phyloP scores from a whole-genome alignment of 1,284 basidiomycete genomes.

The Porodaedalea pini region DNA sequence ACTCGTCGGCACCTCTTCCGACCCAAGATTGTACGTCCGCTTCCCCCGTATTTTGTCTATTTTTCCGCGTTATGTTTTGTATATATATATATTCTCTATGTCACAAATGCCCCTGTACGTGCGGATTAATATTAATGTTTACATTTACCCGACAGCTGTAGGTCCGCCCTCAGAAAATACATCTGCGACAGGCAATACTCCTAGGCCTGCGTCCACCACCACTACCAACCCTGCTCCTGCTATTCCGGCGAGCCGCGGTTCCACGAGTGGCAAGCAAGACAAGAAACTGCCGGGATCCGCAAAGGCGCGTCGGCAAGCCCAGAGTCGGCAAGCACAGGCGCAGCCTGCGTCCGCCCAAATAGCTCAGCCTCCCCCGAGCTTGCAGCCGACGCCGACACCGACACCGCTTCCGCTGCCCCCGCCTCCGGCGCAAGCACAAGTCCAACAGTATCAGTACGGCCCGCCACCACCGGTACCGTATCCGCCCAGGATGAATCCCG shows the following conservation, averaged over 20 bases:
- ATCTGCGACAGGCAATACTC: not conserved
- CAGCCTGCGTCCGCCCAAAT: slow-evolving; percentile 21
- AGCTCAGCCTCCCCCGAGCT: slow-evolving; percentile 41
- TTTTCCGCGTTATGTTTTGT: not conserved
- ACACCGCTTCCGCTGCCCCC: slow-evolving; percentile 40
- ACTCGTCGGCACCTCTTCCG: slow-evolving; percentile 1
- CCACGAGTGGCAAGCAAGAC: slow-evolving; percentile 7
- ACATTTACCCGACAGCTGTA: slow-evolving; percentile 37
- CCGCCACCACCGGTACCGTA: slow-evolving; percentile 45
- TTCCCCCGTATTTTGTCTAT: not conserved
- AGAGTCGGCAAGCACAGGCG: not conserved
- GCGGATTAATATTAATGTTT: slow-evolving; percentile 3
- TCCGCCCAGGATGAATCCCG: slow-evolving; percentile 55
- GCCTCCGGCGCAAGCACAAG: slow-evolving; percentile 18
- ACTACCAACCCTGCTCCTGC: not conserved
- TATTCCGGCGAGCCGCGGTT: not conserved
- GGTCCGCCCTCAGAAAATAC: slow-evolving; percentile 51
- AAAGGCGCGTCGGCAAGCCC: slow-evolving; percentile 1
- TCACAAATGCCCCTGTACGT: not conserved
- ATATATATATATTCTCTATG: not conserved
- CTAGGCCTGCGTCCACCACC: slow-evolving; percentile 7
- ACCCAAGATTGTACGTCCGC: slow-evolving; percentile 1
- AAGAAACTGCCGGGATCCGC: slow-evolving; percentile 3
- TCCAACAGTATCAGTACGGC: slow-evolving; percentile 29
- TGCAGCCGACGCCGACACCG: slow-evolving; percentile 24